Evolutionary conservation across 2,329 filamentous ascomycete genomes (phyloP).

Genomic region (Trichoderma simmonsii): DNA sequence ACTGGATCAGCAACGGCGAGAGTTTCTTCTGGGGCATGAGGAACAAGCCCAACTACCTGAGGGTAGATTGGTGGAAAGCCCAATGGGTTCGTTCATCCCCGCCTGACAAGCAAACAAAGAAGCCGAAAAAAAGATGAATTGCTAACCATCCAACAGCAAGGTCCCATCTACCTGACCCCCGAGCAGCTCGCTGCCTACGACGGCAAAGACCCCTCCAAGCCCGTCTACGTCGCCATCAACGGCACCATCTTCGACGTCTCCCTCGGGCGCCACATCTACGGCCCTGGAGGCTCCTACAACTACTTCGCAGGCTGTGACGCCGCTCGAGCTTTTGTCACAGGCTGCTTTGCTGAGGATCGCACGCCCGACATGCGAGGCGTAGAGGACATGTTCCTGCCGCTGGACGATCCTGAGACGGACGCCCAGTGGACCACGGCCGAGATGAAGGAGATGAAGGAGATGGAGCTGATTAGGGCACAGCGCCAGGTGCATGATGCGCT

Average conservation of each 20-base stretch:
- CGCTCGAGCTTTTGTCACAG: conserved; percentile 83
- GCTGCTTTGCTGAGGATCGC: conserved; percentile 83
- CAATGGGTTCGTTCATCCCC: conserved; percentile 53
- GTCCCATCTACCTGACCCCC: conserved; percentile 69
- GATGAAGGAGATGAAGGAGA: conserved; percentile 51
- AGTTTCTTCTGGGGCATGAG: conserved; percentile 64
- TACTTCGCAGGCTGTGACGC: conserved; percentile 87
- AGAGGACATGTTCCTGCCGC: conserved; percentile 76
- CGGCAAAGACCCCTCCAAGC: conserved; percentile 69
- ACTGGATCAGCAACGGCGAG: conserved; percentile 70
- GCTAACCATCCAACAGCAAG: conserved; percentile 36
- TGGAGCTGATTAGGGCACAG: conserved; percentile 64
- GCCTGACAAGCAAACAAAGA: background rate
- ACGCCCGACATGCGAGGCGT: conserved; percentile 82
- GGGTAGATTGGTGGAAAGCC: conserved; percentile 54
- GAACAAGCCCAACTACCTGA: conserved; percentile 61
- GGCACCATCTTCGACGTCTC: conserved; percentile 82
- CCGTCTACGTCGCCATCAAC: conserved; percentile 89
- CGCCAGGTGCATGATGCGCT: conserved; percentile 65
- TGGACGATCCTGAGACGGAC: conserved; percentile 63
- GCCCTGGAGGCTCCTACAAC: conserved; percentile 80
- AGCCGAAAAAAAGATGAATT: background rate
- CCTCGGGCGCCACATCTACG: conserved; percentile 67
- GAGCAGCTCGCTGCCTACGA: conserved; percentile 71
- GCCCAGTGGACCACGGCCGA: conserved; percentile 52